Conservation (phyloP, 192 early-diverging fungal species). For the Chytriomyces sp. region DNA sequence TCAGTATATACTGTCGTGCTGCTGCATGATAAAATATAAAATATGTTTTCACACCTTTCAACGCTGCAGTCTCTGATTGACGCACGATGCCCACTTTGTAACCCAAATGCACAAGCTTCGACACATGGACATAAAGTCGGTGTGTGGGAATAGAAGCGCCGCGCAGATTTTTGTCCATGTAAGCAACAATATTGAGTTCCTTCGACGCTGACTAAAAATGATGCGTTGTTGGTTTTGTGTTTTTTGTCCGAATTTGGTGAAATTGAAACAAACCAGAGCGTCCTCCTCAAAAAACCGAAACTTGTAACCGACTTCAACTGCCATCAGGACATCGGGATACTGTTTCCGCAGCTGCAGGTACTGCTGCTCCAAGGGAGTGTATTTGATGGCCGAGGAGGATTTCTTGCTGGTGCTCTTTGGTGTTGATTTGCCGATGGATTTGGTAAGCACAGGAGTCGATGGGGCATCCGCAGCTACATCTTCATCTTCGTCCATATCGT, state of each 20-base stretch:
- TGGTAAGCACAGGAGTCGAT: background rate
- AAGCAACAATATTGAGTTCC: constrained; percentile 81
- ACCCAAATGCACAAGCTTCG: constrained; percentile 78
- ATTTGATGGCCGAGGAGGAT: constrained; percentile 24
- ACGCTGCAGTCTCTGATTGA: constrained; percentile 84
- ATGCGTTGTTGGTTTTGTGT: background rate
- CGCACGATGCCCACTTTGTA: constrained; percentile 85
- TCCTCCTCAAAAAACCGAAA: constrained; percentile 91
- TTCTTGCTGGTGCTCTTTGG: background rate
- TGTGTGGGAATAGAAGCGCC: constrained; percentile 81
- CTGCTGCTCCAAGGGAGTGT: constrained; percentile 85
- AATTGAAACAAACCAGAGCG: constrained; percentile 62
- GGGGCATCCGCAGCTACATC: background rate
- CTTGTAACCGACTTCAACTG: constrained; percentile 95
- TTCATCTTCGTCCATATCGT: constrained; percentile 1
- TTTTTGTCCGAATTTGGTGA: too few species aligned
- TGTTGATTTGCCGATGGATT: background rate
- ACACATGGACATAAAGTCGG: constrained; percentile 81
- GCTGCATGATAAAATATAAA: background rate
- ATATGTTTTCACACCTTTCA: constrained; percentile 61
- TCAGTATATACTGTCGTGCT: background rate
- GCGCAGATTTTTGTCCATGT: constrained; percentile 76
- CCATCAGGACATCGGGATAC: constrained; percentile 75
- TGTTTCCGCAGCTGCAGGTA: constrained; percentile 73
- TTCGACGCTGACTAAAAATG: constrained; percentile 18